Evolutionary conservation across 345 rosid genomes (phyloP), one percentile per base, ranked within the genome.

Genomic region (Adansonia digitata): DNA sequence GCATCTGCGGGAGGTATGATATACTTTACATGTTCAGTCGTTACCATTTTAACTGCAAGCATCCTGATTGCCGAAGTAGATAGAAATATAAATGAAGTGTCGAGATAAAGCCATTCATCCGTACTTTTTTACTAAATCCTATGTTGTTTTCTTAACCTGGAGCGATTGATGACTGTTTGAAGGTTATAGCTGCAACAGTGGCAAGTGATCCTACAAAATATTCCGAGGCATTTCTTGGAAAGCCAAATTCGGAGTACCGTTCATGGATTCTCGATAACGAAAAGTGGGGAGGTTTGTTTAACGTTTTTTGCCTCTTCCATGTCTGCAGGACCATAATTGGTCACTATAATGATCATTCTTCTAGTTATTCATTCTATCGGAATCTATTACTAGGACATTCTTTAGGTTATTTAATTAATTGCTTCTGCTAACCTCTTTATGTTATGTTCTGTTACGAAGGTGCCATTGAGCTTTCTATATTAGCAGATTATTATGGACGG

Each of bases 171-270:
- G 24, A 35, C 70, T 57, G 56, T 80, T 75, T 77, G 46, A 78
- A 95, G 98, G 97, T 96, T 49, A 95, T 95, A 82, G 99, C 95
- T 63, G 89, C 97, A 67, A 81, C 94, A 31, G 97, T 96, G 80
- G 90, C 88, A 40, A 92, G 97, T 48, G 84, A 89, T 72, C 92
- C 94, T 1, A 80, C 42, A 56, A 90, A 87, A 76, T 95, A 95
- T 78, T 88, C 91, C 22, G 90, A 95, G 80, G 97, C 92, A 71
- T 90, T 90, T 90, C 94, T 93, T 62, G 98, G 91, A 71, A 95
- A 88, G 84, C 78, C 78, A 18, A 95, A 93, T 52, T 83, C 73
- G 68, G 94, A 89, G 70, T 95, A 93, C 63, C 85, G 91, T 87
- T 77, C 92, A 79, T 95, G 99, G 99, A 95, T 95, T 84, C 93